phyloP scores from a whole-genome alignment of 176 grass and related monocot genomes.

The Miscanthus lutarioriparius region DNA sequence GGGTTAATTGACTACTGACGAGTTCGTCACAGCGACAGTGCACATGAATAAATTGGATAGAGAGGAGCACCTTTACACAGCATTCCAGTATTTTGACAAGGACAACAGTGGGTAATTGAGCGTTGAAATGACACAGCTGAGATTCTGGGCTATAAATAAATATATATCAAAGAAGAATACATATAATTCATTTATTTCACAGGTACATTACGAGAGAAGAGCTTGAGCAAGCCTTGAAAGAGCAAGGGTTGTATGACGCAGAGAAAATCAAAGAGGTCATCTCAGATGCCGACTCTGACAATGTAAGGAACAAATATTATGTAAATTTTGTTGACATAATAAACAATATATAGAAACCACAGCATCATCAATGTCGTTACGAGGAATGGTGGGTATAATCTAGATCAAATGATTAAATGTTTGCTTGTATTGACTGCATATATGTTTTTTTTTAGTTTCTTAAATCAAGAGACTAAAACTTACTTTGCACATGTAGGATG shows the following conservation, averaged over 20 bases:
- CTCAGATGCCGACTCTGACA: conserved; percentile 52
- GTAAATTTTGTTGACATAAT: background rate
- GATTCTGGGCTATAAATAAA: background rate
- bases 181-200: background rate
- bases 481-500: conserved; percentile 46
- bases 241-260: conserved; percentile 51
- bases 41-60: conserved; percentile 67
- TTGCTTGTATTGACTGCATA: background rate
- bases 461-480: background rate
- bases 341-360: background rate
- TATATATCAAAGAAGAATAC: background rate
- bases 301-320: conserved; percentile 35
- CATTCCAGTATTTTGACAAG: conserved; percentile 66
- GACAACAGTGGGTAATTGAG: conserved; percentile 58
- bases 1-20: conserved; percentile 55
- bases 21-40: conserved; percentile 63
- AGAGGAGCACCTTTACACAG: conserved; percentile 68
- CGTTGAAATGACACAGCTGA: background rate
- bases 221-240: conserved; percentile 58
- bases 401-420: background rate
- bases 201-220: conserved; percentile 70
- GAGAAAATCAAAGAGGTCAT: conserved; percentile 59
- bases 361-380: background rate
- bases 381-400: background rate
- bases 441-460: conserved; percentile 11